phyloP scores from a whole-genome alignment of 495 filamentous ascomycete species.

The Hypoxylon crocopeplum region DNA sequence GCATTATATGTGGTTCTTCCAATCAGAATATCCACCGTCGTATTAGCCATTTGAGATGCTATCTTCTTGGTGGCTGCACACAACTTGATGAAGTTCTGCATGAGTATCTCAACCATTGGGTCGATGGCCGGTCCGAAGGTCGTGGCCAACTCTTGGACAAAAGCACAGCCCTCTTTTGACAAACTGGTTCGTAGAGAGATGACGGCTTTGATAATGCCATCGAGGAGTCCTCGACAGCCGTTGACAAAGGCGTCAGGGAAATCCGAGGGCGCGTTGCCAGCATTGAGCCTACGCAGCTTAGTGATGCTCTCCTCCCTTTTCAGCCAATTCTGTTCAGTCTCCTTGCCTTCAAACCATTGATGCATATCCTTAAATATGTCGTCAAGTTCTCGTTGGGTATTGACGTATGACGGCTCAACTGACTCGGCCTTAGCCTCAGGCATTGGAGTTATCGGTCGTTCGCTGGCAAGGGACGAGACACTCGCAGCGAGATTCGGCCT shows the following conservation, averaged over 20 bases:
- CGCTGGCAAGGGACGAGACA: conserved; percentile 55
- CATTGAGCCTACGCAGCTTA: conserved; percentile 76
- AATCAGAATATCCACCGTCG: conserved; percentile 77
- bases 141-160: conserved; percentile 85
- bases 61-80: conserved; percentile 91
- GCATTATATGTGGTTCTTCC: conserved; percentile 76
- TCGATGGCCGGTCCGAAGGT: conserved; percentile 80
- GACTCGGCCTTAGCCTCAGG: conserved; percentile 66
- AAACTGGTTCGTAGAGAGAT: conserved; percentile 89
- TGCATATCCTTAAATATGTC: conserved; percentile 83
- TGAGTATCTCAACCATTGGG: conserved; percentile 85
- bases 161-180: conserved; percentile 80
- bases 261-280: conserved; percentile 83
- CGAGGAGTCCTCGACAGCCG: conserved; percentile 75
- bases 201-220: conserved; percentile 88
- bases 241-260: conserved; percentile 72
- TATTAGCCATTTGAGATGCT: conserved; percentile 76
- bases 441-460: conserved; percentile 59
- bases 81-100: conserved; percentile 89
- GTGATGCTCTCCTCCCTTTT: conserved; percentile 78
- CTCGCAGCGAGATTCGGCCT: conserved; percentile 55
- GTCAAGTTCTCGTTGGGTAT: conserved; percentile 82
- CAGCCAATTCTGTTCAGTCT: conserved; percentile 90
- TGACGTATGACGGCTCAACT: conserved; percentile 80
- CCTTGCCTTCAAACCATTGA: conserved; percentile 82